Evolutionary conservation across 768 basidiomycete genomes (phyloP), one percentile per base, ranked within the genome.

Genomic region (Mycena metata): DNA sequence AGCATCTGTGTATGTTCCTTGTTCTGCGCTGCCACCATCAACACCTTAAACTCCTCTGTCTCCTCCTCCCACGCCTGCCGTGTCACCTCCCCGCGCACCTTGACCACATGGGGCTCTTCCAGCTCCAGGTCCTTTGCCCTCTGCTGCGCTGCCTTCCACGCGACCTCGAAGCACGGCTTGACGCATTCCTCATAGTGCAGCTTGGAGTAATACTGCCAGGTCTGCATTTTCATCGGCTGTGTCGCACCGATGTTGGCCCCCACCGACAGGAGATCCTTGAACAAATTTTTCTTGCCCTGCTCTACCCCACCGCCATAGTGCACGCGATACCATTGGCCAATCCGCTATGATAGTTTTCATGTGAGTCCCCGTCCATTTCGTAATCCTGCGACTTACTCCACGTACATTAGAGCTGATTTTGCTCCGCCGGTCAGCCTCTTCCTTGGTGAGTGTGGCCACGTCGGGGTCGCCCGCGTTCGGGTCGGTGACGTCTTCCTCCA

Each of bases 1-100:
- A 69, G 23, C 19, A 9, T 15, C 46, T 52, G 17, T 9, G 43
- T 19, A 41, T 69, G 61, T 30, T 55, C 47, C 9, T 24, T 41
- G 5, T 45, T 19, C 15, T 30, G 26, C 19, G 21, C 19, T 5
- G 43, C 42, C 2, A 11, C 4, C 16, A 59, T 43, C 13, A 21
- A 42, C 19, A 3, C 26, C 30, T 23, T 30, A n/a, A 59, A 59
- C 13, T 45, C 43, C 16, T 5, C 23, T 1, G 43, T 2, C 24
- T 59, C 43, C 43, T 15, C 45, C 42, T 46, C 43, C 57, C 57
- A 59, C 7, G 17, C 55, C 23, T 42, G 26, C 3, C 30, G 30
- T 6, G 30, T 30, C 6, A 30, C 30, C 3, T 30, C 6, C 30
- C 30, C 30, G 3, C 30, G 30, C 30, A 30, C 30, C 30, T 30